Conservation (phyloP, 2,329 filamentous ascomycete genomes). For the Kalmusia sp. region DNA sequence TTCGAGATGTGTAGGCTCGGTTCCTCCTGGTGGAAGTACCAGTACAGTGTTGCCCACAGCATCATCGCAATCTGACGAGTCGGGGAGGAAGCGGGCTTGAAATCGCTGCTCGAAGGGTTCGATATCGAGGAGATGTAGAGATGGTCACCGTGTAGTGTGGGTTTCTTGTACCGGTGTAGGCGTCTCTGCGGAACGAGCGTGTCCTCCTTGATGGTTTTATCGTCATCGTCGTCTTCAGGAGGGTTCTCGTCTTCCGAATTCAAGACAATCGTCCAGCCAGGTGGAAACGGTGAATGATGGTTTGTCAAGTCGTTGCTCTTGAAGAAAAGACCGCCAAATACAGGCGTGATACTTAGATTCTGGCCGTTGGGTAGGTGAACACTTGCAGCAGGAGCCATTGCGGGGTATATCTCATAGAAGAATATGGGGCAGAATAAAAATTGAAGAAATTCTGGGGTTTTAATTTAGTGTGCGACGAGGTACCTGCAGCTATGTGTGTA, state of each 20-base stretch:
- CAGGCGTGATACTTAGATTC: conserved; percentile 78
- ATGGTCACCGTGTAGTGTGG: conserved; percentile 79
- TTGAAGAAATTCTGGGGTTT: conserved; percentile 1
- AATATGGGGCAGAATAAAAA: too few relatives aligned
- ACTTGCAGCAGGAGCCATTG: conserved; percentile 47
- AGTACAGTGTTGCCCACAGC: conserved; percentile 92
- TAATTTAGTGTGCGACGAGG: neutral
- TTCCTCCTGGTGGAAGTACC: conserved; percentile 92
- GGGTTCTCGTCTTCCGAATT: conserved; percentile 67
- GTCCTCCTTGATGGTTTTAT: conserved; percentile 27
- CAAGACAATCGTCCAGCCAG: conserved; percentile 89
- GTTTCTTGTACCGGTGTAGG: conserved; percentile 72
- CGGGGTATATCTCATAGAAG: conserved; percentile 27
- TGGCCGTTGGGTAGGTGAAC: conserved; percentile 88
- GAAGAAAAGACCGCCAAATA: conserved; percentile 93
- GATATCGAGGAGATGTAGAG: conserved; percentile 93
- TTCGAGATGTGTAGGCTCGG: conserved; percentile 71
- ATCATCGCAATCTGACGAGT: conserved; percentile 95
- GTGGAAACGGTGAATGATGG: conserved; percentile 73
- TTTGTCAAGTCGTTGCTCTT: conserved; percentile 78
- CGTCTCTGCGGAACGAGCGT: conserved; percentile 33
- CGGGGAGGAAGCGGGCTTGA: conserved; percentile 78
- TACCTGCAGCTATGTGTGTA: neutral
- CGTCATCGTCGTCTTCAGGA: conserved; percentile 41
- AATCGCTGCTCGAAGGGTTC: conserved; percentile 80